These are phyloP conservation scores for Leishmania amazonensis DNA, from an alignment of 208 protist genomes.

Conservation along the genomic window DNA sequence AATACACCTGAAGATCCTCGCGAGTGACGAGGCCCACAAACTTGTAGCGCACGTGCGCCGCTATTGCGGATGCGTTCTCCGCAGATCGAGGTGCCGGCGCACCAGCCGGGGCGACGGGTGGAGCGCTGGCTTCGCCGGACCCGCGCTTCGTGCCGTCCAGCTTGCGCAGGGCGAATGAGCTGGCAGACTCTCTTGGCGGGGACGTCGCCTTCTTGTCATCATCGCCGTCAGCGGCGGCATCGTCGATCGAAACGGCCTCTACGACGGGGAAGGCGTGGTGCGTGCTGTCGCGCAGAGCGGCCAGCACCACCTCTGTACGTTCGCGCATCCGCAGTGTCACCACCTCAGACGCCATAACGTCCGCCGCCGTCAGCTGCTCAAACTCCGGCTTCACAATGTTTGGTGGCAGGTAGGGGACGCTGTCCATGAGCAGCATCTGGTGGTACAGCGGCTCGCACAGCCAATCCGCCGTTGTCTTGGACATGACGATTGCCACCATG, in stretches of 20 bases:
- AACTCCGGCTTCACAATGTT: slow-evolving; percentile 76
- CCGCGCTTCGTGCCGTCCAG: not conserved
- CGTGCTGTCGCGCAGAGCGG: slow-evolving; percentile 59
- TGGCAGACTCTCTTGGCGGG: not conserved
- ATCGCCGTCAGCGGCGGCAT: not conserved
- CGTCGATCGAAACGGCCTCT: slow-evolving; percentile 22
- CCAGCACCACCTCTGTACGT: slow-evolving; percentile 72
- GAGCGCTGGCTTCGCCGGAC: not conserved
- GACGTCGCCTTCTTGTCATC: not conserved
- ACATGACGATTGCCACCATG: slow-evolving; percentile 94
- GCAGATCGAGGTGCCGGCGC: not conserved
- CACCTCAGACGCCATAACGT: slow-evolving; percentile 92
- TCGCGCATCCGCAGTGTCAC: slow-evolving; percentile 69
- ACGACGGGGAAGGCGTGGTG: slow-evolving; percentile 95
- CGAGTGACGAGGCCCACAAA: slow-evolving; percentile 90
- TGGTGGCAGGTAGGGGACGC: slow-evolving; percentile 84
- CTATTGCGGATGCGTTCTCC: not conserved
- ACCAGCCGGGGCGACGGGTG: not conserved
- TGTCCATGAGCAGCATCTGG: slow-evolving; percentile 88
- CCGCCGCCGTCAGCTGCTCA: slow-evolving; percentile 83
- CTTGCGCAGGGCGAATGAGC: not conserved
- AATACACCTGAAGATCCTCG: slow-evolving; percentile 83
- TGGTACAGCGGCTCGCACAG: slow-evolving; percentile 92
- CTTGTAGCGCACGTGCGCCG: slow-evolving; percentile 43
- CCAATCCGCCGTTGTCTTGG: slow-evolving; percentile 90